phyloP scores from a whole-genome alignment of 2,329 filamentous ascomycete species.

The Hirsutella rhossiliensis region DNA sequence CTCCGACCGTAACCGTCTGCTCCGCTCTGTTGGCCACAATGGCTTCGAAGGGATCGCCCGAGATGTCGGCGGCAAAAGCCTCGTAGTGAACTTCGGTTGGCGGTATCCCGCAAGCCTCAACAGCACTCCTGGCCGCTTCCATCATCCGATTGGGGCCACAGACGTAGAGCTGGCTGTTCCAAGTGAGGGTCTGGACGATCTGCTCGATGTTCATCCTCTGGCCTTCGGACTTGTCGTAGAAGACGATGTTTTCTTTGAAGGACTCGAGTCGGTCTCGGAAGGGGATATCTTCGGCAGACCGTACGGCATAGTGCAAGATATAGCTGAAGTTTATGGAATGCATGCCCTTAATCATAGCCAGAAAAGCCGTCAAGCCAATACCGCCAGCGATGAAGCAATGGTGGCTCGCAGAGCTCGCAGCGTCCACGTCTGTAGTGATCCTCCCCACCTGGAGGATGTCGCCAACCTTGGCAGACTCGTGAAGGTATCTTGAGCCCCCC shows the following conservation, averaged over 20 bases:
- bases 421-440: constrained; percentile 36
- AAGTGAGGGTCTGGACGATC: constrained; percentile 32
- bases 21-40: constrained; percentile 35
- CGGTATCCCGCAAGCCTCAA: constrained; percentile 27
- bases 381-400: constrained; percentile 54
- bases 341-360: constrained; percentile 32
- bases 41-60: constrained; percentile 48
- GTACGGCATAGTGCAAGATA: constrained; percentile 47
- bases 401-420: constrained; percentile 33
- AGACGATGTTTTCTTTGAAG: constrained; percentile 26
- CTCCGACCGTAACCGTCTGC: constrained; percentile 21
- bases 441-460: constrained; percentile 37
- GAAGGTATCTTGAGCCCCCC: constrained; percentile 50
- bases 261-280: constrained; percentile 35
- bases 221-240: constrained; percentile 41
- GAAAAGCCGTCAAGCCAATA: constrained; percentile 54
- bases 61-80: constrained; percentile 39
- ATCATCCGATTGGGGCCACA: constrained; percentile 49
- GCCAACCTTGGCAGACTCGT: constrained; percentile 32
- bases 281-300: constrained; percentile 37
- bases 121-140: constrained; percentile 31
- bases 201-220: constrained; percentile 40
- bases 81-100: constrained; percentile 47
- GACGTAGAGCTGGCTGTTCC: constrained; percentile 47
- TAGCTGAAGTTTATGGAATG: constrained; percentile 34